Evolutionary conservation across 768 basidiomycete genomes (phyloP).

Genomic region (Tricholoma hemisulphureum): DNA sequence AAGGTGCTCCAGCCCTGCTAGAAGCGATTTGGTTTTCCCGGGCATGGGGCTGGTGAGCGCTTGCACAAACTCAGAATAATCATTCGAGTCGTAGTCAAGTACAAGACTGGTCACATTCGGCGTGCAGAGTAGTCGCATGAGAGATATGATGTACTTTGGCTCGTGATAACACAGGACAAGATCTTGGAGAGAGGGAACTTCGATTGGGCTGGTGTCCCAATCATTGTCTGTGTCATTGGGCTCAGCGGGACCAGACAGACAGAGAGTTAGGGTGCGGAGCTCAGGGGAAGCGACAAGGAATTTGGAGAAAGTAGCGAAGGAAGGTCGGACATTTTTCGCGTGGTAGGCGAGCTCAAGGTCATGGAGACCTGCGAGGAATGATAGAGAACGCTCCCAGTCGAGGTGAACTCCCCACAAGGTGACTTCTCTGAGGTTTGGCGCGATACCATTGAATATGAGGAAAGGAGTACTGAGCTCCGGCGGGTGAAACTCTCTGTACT

Average conservation of each 20-base stretch:
- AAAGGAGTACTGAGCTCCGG: constrained; percentile 39
- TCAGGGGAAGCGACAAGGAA: constrained; percentile 55
- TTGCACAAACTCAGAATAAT: constrained; percentile 49
- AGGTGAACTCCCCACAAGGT: constrained; percentile 71
- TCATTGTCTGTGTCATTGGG: constrained; percentile 30
- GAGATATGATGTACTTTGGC: constrained; percentile 34
- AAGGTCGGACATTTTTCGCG: constrained; percentile 59
- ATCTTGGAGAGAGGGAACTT: constrained; percentile 38
- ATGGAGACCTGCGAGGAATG: constrained; percentile 44
- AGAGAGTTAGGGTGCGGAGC: constrained; percentile 52
- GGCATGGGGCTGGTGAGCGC: constrained; percentile 42
- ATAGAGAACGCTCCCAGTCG: constrained; percentile 53
- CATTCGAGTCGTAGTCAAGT: constrained; percentile 56
- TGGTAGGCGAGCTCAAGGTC: constrained; percentile 65
- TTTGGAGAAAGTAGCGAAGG: constrained; percentile 48
- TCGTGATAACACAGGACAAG: constrained; percentile 42
- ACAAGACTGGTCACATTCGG: constrained; percentile 42
- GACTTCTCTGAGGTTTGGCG: constrained; percentile 49
- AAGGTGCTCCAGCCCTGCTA: constrained; percentile 49
- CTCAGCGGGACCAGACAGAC: constrained; percentile 55
- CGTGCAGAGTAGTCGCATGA: constrained; percentile 38
- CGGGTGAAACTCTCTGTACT: constrained; percentile 37
- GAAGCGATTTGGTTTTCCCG: constrained; percentile 41
- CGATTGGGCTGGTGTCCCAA: constrained; percentile 36
- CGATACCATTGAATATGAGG: constrained; percentile 52